These are phyloP conservation scores for Trypanosoma melophagium DNA, from an alignment of 208 protist genomes.

Conservation along the genomic window DNA sequence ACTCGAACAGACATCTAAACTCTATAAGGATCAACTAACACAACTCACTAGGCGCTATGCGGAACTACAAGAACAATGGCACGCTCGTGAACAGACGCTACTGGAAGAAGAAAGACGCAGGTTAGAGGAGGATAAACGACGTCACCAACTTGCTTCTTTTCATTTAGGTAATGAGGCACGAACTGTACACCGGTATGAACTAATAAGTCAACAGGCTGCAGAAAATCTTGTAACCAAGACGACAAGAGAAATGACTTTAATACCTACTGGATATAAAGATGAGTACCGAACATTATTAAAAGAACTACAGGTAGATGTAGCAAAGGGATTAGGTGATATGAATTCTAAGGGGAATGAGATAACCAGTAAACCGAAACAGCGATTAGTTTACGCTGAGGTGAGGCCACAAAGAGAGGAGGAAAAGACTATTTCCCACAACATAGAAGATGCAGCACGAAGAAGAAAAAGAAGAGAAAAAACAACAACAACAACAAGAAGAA, in stretches of 20 bases:
- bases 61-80: conserved; percentile 38
- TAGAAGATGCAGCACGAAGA: background rate
- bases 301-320: conserved; percentile 23
- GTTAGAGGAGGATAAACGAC: conserved; percentile 25
- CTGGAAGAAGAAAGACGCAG: conserved; percentile 26
- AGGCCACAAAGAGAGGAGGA: background rate
- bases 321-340: conserved; percentile 11
- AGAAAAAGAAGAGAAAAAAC: background rate
- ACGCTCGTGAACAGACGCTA: conserved; percentile 30
- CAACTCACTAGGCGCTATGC: conserved; percentile 42
- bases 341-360: conserved; percentile 9
- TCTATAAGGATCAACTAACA: conserved; percentile 42
- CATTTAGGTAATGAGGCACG: conserved; percentile 1
- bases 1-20: conserved; percentile 30
- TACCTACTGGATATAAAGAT: background rate
- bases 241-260: background rate
- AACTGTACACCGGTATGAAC: conserved; percentile 17
- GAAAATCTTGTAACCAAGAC: background rate
- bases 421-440: background rate
- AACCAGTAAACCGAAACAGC: background rate
- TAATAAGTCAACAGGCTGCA: conserved; percentile 20
- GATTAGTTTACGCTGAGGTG: conserved; percentile 25
- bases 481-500: background rate
- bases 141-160: conserved; percentile 11
- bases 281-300: conserved; percentile 11